Evolutionary conservation across 2,329 filamentous ascomycete species (phyloP).

Genomic region (Exutisphaerella laricina): DNA sequence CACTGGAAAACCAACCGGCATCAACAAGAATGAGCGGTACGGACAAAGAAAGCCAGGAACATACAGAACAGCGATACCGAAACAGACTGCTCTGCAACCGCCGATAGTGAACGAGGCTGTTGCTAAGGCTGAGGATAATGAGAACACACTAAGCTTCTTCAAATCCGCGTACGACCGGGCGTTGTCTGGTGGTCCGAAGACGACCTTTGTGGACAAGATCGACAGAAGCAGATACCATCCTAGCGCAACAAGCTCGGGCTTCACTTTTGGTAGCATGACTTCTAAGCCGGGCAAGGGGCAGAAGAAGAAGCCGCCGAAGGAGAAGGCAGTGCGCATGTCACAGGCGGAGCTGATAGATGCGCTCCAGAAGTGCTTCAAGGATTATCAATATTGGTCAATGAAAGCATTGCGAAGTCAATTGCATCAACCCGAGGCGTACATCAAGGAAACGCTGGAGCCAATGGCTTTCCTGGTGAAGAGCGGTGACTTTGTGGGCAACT

Average conservation of each 20-base stretch:
- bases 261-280: slow-evolving; percentile 32
- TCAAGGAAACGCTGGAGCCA: slow-evolving; percentile 77
- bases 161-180: slow-evolving; percentile 22
- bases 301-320: slow-evolving; percentile 48
- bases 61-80: slow-evolving; percentile 42
- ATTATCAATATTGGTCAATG: slow-evolving; percentile 92
- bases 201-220: slow-evolving; percentile 40
- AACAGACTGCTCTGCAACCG: slow-evolving; percentile 71
- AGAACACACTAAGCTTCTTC: slow-evolving; percentile 57
- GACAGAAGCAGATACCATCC: slow-evolving; percentile 13
- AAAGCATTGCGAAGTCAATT: slow-evolving; percentile 71
- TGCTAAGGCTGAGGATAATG: slow-evolving; percentile 62
- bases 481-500: slow-evolving; percentile 79
- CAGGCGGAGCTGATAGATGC: slow-evolving; percentile 81
- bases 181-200: slow-evolving; percentile 44
- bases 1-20: slow-evolving; percentile 18
- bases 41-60: slow-evolving; percentile 22
- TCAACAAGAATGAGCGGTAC: slow-evolving; percentile 21
- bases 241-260: slow-evolving; percentile 27
- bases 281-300: slow-evolving; percentile 27
- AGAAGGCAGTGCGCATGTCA: slow-evolving; percentile 86
- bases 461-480: slow-evolving; percentile 77
- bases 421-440: slow-evolving; percentile 86
- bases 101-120: slow-evolving; percentile 71
- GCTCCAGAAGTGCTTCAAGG: slow-evolving; percentile 75